Conservation (phyloP, 139 green algal genomes). For the Pseudopediastrum boryanum region DNA sequence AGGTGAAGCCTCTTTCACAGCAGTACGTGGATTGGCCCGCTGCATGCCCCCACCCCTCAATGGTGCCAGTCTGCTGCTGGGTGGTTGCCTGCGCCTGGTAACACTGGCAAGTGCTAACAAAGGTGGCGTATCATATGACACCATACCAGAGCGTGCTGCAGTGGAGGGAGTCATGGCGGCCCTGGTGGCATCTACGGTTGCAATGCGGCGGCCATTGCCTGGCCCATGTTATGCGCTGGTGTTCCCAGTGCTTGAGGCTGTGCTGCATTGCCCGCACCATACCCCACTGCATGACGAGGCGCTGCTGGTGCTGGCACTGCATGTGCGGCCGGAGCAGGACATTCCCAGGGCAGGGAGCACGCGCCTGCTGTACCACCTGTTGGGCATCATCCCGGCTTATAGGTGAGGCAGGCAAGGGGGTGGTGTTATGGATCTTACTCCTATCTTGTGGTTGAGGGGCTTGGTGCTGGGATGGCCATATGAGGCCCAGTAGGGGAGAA, state of each 20-base stretch:
- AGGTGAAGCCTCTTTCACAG: constrained; percentile 66
- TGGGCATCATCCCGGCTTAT: constrained; percentile 76
- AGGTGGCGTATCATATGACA: constrained; percentile 39
- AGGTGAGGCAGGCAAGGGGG: constrained; percentile 40
- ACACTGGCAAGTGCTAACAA: constrained; percentile 35
- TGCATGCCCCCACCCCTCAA: constrained; percentile 69
- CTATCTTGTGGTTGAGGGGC: too few relatives aligned
- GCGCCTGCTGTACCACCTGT: constrained; percentile 75
- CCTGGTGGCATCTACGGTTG: constrained; percentile 16
- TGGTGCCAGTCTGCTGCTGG: constrained; percentile 44
- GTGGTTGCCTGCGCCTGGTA: constrained; percentile 66
- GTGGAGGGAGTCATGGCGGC: constrained; percentile 48
- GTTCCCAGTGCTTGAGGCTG: constrained; percentile 75
- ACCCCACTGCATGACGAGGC: constrained; percentile 81
- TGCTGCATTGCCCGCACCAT: constrained; percentile 61
- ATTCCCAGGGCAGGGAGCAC: constrained; percentile 62
- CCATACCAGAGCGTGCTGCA: constrained; percentile 39
- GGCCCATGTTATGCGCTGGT: constrained; percentile 72
- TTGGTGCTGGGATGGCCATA: too few relatives aligned
- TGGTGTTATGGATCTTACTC: too few relatives aligned
- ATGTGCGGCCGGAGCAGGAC: constrained; percentile 39
- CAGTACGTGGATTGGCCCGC: constrained; percentile 56
- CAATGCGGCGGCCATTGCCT: constrained; percentile 45
- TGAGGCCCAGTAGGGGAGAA: too few relatives aligned
- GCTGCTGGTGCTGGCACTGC: constrained; percentile 47